phyloP scores from a whole-genome alignment of 345 rosid species.

The Carallia pectinifolia region DNA sequence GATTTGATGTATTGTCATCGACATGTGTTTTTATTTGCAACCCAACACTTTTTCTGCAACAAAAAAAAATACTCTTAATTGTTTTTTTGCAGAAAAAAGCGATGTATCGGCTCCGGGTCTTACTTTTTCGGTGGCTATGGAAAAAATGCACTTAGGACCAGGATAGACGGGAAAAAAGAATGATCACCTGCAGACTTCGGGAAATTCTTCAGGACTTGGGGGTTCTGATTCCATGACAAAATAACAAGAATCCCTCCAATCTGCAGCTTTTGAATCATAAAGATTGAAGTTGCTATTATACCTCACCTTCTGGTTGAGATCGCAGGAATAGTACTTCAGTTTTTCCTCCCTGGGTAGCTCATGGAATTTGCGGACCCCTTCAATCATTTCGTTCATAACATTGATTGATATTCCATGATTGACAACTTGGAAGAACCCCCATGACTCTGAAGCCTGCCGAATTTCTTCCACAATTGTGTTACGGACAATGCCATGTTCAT shows the following conservation, averaged over 20 bases:
- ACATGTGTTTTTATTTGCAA: too few relatives aligned
- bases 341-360: conserved; percentile 21
- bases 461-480: not conserved
- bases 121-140: too few relatives aligned
- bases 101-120: conserved; percentile 4
- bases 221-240: conserved; percentile 20
- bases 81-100: too few relatives aligned
- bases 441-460: not conserved
- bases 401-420: conserved; percentile 22
- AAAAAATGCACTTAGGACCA: too few relatives aligned
- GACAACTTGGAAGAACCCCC: conserved; percentile 15
- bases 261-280: conserved; percentile 15
- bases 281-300: conserved; percentile 18
- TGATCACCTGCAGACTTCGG: conserved; percentile 21
- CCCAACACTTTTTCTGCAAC: too few relatives aligned
- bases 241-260: conserved; percentile 31
- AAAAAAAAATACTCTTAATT: too few relatives aligned
- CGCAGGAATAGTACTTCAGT: conserved; percentile 21
- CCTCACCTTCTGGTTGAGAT: conserved; percentile 12
- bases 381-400: conserved; percentile 2
- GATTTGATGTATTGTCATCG: too few relatives aligned
- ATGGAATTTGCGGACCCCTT: conserved; percentile 19
- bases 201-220: conserved; percentile 15
- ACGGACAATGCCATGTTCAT: not conserved
- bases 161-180: not conserved